These are phyloP conservation scores for Colletotrichum falcatum DNA, from an alignment of 2,329 filamentous ascomycete genomes.

Conservation along the genomic window DNA sequence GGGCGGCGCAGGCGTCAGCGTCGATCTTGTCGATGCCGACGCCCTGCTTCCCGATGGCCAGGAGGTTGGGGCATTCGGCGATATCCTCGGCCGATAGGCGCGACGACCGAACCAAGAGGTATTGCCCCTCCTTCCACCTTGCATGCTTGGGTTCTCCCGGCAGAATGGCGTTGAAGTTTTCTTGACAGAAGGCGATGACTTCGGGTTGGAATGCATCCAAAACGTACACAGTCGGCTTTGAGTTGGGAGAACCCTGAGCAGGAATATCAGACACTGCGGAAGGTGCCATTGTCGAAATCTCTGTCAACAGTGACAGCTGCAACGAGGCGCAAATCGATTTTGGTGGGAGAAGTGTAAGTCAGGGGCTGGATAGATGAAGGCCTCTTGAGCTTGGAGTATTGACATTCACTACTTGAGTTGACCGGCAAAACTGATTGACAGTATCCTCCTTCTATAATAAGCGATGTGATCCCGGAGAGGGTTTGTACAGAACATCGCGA, in stretches of 20 bases:
- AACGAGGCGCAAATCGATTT: not conserved
- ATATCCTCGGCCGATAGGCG: slow-evolving; percentile 54
- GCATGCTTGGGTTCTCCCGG: slow-evolving; percentile 49
- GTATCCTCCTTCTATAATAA: not conserved
- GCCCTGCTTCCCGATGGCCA: slow-evolving; percentile 60
- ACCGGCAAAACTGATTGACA: not conserved
- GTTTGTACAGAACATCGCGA: not conserved
- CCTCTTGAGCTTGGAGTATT: not conserved
- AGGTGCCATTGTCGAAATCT: slow-evolving; percentile 14
- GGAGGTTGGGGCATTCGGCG: slow-evolving; percentile 50
- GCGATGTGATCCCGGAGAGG: not conserved
- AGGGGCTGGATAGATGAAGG: not conserved
- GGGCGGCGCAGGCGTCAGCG: slow-evolving; percentile 51
- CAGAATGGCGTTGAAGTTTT: slow-evolving; percentile 54
- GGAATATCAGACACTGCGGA: slow-evolving; percentile 6
- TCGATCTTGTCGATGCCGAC: slow-evolving; percentile 62
- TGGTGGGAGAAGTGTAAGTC: not conserved
- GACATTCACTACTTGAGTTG: not conserved
- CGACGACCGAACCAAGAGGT: slow-evolving; percentile 54
- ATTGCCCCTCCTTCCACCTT: slow-evolving; percentile 55
- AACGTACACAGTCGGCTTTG: slow-evolving; percentile 55
- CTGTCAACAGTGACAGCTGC: not conserved
- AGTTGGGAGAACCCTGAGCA: not conserved
- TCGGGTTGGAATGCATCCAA: slow-evolving; percentile 54
- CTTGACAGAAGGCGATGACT: slow-evolving; percentile 51